phyloP scores from a whole-genome alignment of 768 basidiomycete genomes.

The Lactarius psammicola region DNA sequence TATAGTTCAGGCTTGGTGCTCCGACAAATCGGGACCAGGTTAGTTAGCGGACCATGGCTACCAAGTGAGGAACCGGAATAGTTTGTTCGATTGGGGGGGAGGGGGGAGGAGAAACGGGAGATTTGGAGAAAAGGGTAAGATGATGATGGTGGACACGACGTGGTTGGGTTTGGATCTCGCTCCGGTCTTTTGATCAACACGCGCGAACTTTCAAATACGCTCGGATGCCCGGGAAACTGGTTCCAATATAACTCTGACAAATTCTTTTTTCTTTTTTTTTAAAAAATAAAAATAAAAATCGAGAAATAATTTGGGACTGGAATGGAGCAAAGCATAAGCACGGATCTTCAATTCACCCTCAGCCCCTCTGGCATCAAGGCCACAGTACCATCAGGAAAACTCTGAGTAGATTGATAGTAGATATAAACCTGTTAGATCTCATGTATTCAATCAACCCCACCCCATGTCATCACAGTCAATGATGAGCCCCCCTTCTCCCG shows the following conservation, averaged over 20 bases:
- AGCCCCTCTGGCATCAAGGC: neutral
- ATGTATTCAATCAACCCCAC: neutral
- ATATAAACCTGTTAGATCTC: neutral
- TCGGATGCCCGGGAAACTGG: slow-evolving; percentile 10
- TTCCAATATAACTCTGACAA: neutral
- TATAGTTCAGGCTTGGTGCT: slow-evolving; percentile 25
- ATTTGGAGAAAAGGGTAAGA: slow-evolving; percentile 1
- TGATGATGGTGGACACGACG: slow-evolving; percentile 5
- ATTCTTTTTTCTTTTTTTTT: neutral
- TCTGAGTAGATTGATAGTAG: neutral
- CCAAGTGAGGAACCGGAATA: slow-evolving; percentile 18
- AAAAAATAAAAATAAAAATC: neutral
- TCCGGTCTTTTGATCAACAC: slow-evolving; percentile 23
- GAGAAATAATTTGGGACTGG: neutral
- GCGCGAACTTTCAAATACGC: slow-evolving; percentile 13
- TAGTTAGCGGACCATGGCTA: slow-evolving; percentile 15
- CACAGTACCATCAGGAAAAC: neutral
- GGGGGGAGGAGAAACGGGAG: neutral
- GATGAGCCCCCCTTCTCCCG: neutral
- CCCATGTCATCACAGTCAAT: neutral
- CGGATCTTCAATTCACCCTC: neutral
- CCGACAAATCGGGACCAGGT: slow-evolving; percentile 27
- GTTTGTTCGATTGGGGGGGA: slow-evolving; percentile 1
- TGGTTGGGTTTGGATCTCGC: slow-evolving; percentile 13
- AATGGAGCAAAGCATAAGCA: neutral